These are phyloP conservation scores for Diophrys sp. DNA, from an alignment of 73 alveolate species.

Conservation along the genomic window DNA sequence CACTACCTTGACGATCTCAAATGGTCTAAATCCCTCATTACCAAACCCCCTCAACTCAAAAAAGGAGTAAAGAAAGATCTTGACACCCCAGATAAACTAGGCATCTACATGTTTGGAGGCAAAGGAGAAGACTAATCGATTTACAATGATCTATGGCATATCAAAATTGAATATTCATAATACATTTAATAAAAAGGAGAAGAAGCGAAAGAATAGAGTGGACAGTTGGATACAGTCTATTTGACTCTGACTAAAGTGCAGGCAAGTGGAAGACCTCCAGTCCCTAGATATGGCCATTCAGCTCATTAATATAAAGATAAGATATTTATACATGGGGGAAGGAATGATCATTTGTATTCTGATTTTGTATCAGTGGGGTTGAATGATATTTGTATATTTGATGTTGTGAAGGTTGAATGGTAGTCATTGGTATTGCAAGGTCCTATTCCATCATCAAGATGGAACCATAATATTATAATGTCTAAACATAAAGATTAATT, in stretches of 20 bases:
- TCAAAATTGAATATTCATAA: background rate
- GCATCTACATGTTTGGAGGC: background rate
- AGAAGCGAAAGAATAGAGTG: background rate
- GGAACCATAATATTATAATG: background rate
- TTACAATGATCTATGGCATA: background rate
- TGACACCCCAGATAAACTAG: conserved; percentile 2
- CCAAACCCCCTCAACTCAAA: background rate
- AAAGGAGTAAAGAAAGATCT: background rate
- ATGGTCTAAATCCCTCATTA: conserved; percentile 4
- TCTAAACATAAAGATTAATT: too few species aligned
- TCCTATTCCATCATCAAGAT: background rate
- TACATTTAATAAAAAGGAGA: background rate
- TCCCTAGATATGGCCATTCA: background rate
- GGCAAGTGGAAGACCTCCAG: background rate
- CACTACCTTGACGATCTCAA: background rate
- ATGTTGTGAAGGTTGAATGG: background rate
- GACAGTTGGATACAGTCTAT: background rate
- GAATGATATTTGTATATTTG: conserved; percentile 4
- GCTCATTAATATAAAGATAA: background rate
- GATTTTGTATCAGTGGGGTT: background rate
- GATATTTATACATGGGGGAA: conserved; percentile 12
- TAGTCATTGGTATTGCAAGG: background rate
- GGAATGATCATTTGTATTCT: conserved; percentile 6
- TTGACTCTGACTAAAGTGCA: too few species aligned
- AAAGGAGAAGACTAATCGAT: background rate